These are phyloP conservation scores for Eucalyptus cloeziana DNA, from an alignment of 345 rosid genomes.

Conservation along the genomic window DNA sequence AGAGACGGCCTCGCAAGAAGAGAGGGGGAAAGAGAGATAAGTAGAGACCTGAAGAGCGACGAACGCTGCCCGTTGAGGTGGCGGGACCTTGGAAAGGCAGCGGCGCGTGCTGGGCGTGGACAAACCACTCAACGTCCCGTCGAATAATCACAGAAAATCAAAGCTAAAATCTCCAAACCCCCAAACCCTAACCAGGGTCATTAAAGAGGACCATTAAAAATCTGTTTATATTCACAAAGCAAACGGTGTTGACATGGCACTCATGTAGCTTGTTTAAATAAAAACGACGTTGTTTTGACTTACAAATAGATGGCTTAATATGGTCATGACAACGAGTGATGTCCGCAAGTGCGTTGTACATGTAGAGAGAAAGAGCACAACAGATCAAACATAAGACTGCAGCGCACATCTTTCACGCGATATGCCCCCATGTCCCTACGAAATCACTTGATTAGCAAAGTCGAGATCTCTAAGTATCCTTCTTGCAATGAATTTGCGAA, in stretches of 20 bases:
- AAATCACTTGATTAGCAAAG: neutral
- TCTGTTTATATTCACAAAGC: neutral
- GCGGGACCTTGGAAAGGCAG: neutral
- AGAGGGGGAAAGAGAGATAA: neutral
- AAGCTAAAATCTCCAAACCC: neutral
- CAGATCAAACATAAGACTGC: neutral
- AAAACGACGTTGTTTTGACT: neutral
- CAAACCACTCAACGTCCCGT: accelerated
- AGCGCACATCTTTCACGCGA: neutral
- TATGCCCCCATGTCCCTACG: neutral
- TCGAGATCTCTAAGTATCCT: neutral
- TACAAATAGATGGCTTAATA: neutral
- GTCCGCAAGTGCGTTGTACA: neutral
- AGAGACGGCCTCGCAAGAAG: too few species aligned
- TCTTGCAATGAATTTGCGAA: neutral
- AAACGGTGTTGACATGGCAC: accelerated
- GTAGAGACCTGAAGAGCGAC: neutral
- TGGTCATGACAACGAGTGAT: neutral
- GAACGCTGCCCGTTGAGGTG: neutral
- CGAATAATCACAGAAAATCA: neutral
- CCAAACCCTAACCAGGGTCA: neutral
- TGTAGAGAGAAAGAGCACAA: neutral
- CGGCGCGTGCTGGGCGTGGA: neutral
- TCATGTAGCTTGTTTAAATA: too few species aligned
- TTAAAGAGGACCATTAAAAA: neutral